Evolutionary conservation across 2,329 filamentous ascomycete species (phyloP), one percentile per base, ranked within the genome.

Genomic region (Septoria linicola): DNA sequence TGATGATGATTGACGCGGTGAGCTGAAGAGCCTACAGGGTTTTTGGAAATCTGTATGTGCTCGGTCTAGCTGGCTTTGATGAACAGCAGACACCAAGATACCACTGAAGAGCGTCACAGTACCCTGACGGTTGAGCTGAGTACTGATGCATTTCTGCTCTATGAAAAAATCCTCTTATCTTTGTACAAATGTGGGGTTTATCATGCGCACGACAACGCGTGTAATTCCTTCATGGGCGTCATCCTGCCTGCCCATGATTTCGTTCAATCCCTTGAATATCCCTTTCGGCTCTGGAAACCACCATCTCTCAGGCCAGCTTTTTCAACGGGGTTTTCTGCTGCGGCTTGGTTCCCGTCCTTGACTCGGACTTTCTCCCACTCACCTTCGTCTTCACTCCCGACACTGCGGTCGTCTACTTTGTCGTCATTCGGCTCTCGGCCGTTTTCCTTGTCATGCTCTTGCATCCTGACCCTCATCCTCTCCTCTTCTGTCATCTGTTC

Each of bases 401-500:
- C 19, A 14, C 36, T 43, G 10, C 34, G n/a, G 34, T 30, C 14
- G 31, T 65, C 69, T 14, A 56, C 59, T 19, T 68, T 67, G 31
- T 66, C 65, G 39, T 72, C 63, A 20, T 70, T 62, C 8, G 61
- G n/a, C 11, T 59, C 56, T 6, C 44, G 35, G 7, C 55, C 57
- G 1, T 44, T 35, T 20, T 50, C 32, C 54, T 54, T 34, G 25
- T 63, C 62, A 25, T 71, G 68, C 42, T 64, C 60, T 40, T 65
- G 63, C 34, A 75, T 52, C 39, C 74, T 68, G 14, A 55, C 41
- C 57, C 80, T 70, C 62, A 80, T 77, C 50, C 79, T 71, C 55
- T 81, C 77, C 34, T 75, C 59, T 27, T 62, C 59, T 0, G 59
- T 60, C 41, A 62, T 19, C 21, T 59, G 57, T 8, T 56, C 43